Evolutionary conservation across 2,329 filamentous ascomycete genomes (phyloP).

Genomic region (Piedraia hortae): DNA sequence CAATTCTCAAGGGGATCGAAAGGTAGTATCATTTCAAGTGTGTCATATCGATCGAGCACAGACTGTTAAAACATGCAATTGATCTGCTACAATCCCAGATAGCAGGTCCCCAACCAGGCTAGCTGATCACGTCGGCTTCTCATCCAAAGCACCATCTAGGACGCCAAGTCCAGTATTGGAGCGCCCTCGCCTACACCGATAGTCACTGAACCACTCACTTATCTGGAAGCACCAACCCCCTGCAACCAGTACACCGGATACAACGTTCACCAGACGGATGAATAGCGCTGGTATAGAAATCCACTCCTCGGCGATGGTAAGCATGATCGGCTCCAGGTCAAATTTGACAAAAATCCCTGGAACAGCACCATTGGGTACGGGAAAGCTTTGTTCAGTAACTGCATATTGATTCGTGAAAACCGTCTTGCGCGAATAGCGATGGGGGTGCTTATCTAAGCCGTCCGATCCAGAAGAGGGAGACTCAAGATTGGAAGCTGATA

Average conservation of each 20-base stretch:
- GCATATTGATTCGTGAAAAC: slow-evolving; percentile 95
- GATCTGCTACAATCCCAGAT: no score
- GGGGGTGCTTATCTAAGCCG: slow-evolving; percentile 10
- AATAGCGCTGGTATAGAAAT: slow-evolving; percentile 46
- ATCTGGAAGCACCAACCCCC: slow-evolving; percentile 84
- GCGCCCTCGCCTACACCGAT: slow-evolving; percentile 1
- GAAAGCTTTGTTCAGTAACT: slow-evolving; percentile 62
- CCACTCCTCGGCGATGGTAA: slow-evolving; percentile 61
- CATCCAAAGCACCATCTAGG: slow-evolving; percentile 2
- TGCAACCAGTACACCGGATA: slow-evolving; percentile 72
- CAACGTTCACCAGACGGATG: slow-evolving; percentile 67
- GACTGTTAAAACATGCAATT: no score
- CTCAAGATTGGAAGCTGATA: slow-evolving; percentile 10
- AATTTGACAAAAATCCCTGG: slow-evolving; percentile 97
- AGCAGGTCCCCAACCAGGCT: no score
- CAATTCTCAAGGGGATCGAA: no score
- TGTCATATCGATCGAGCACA: no score
- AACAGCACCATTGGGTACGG: slow-evolving; percentile 38
- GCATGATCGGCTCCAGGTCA: slow-evolving; percentile 83
- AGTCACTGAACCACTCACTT: slow-evolving; percentile 39
- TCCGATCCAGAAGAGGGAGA: slow-evolving; percentile 17
- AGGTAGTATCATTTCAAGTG: no score
- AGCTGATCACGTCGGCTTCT: no score
- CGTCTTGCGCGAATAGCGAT: slow-evolving; percentile 22
- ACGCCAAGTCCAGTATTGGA: slow-evolving; percentile 9